A percentile compares a stretch with the other conserved stretches of the same genome.
Evolutionary conservation across 495 filamentous ascomycete genomes (phyloP).

Genomic region (Hypoxylon fuscum): DNA sequence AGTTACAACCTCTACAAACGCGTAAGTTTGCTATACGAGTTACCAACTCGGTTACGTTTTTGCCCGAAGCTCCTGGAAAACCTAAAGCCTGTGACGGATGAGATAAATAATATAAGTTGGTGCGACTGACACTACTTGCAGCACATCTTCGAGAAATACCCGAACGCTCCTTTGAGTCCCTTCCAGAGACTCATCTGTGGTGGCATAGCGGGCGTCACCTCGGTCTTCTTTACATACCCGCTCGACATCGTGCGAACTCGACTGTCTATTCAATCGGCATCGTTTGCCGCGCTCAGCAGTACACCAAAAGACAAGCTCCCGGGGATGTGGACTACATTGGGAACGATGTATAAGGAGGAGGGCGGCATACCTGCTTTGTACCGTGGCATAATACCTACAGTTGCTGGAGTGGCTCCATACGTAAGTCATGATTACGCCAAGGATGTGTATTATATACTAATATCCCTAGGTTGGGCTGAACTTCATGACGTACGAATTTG

Average conservation of each 20-base stretch:
- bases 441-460: conserved; percentile 34
- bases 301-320: conserved; percentile 72
- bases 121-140: conserved; percentile 32
- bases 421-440: conserved; percentile 59
- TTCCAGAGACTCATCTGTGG: conserved; percentile 81
- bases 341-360: conserved; percentile 86
- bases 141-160: conserved; percentile 78
- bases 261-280: conserved; percentile 94
- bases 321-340: conserved; percentile 90
- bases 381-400: conserved; percentile 90
- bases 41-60: not conserved
- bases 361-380: conserved; percentile 87
- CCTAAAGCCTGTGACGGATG: not conserved
- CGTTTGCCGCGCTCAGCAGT: conserved; percentile 77
- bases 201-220: conserved; percentile 91
- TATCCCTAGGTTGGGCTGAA: conserved; percentile 83
- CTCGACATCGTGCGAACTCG: conserved; percentile 97
- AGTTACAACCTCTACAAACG: conserved; percentile 97
- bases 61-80: not conserved
- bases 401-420: conserved; percentile 95
- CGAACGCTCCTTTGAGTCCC: conserved; percentile 72
- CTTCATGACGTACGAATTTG: conserved; percentile 96
- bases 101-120: not conserved
- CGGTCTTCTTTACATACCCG: conserved; percentile 79
- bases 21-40: conserved; percentile 62